Conservation (phyloP, 148 eudicot species). For the Diospyros lotus region DNA sequence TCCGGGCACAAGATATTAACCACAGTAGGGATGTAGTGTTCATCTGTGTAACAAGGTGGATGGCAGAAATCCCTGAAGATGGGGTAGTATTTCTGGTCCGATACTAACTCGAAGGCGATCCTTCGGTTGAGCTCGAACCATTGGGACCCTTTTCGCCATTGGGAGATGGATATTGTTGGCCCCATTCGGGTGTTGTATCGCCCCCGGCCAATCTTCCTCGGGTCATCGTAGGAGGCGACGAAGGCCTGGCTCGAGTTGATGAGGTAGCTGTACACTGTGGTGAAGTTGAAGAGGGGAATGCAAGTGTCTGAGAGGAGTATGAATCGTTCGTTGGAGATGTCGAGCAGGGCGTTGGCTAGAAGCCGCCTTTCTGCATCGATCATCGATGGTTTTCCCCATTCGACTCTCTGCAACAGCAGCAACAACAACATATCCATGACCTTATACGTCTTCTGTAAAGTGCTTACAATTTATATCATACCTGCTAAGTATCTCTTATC, state of each 20-base stretch:
- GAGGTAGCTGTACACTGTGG: slow-evolving; percentile 11
- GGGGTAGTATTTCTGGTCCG: slow-evolving; percentile 13
- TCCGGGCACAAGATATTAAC: background rate
- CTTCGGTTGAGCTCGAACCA: slow-evolving; percentile 14
- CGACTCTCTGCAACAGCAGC: slow-evolving; percentile 9
- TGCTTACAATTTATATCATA: no score
- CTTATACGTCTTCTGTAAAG: no score
- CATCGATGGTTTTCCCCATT: slow-evolving; percentile 20
- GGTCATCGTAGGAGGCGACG: slow-evolving; percentile 5
- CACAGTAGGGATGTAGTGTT: slow-evolving; percentile 15
- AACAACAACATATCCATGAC: background rate
- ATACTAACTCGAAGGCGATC: slow-evolving; percentile 6
- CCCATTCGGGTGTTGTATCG: slow-evolving; percentile 10
- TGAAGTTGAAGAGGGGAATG: slow-evolving; percentile 20
- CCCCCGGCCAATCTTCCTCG: slow-evolving; percentile 10
- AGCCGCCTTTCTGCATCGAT: slow-evolving; percentile 18
- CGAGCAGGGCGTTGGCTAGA: slow-evolving; percentile 18
- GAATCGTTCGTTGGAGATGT: slow-evolving; percentile 17
- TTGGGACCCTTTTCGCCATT: slow-evolving; percentile 20
- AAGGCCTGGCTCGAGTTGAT: slow-evolving; percentile 7
- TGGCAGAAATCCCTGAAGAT: slow-evolving; percentile 5
- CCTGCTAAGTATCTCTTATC: no score
- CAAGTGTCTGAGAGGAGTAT: slow-evolving; percentile 17
- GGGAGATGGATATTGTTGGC: background rate
- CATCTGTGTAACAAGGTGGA: slow-evolving; percentile 19